Evolutionary conservation across 768 basidiomycete genomes (phyloP), one percentile per base, ranked within the genome.

Genomic region (Mycena leptocephala): DNA sequence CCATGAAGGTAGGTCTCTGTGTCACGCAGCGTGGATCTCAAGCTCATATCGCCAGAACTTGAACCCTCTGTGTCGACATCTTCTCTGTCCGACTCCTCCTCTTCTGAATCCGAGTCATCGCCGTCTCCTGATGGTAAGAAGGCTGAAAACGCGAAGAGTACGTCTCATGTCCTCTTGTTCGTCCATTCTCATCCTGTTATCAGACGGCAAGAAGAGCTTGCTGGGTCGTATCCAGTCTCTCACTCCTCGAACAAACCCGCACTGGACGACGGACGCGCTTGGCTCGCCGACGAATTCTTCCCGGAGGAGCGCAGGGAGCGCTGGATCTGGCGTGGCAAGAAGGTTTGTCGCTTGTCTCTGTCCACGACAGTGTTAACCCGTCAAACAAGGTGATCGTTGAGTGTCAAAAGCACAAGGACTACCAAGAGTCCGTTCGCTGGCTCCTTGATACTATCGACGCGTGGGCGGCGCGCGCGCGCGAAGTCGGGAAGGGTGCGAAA

Each of bases 331-430:
- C 92, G 98, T 16, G 90, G 92, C 9, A 99, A 98, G 89, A 99
- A 98, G 92, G 95, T 94, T 77, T 76, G 37, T 43, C 20, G 22
- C 24, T 22, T 68, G 24, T 73, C n/a, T 35, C 53, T 20, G 20
- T 63, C 5, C 10, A 43, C 10, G 10, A 14, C 48, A 24, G n/a
- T 66, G 70, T 55, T 72, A 11, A 76, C 71, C 24, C 10, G 26
- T 37, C 6, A 20, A 2, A 51, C 2, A 68, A 93, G 92, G 94
- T 95, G 41, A 92, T 98, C 67, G 89, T 97, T 72, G 97, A 99
- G 81, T 97, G 96, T 82, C 97, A 98, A 85, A 93, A 94, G 81
- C 97, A 98, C 85, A 89, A 93, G 66, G 95, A 98, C 82, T 99
- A 98, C 85, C 95, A n/a, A n/a, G n/a, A n/a, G n/a, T n/a, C n/a